Conservation (phyloP, 2,329 filamentous ascomycete species). For the Kalmusia sp. region DNA sequence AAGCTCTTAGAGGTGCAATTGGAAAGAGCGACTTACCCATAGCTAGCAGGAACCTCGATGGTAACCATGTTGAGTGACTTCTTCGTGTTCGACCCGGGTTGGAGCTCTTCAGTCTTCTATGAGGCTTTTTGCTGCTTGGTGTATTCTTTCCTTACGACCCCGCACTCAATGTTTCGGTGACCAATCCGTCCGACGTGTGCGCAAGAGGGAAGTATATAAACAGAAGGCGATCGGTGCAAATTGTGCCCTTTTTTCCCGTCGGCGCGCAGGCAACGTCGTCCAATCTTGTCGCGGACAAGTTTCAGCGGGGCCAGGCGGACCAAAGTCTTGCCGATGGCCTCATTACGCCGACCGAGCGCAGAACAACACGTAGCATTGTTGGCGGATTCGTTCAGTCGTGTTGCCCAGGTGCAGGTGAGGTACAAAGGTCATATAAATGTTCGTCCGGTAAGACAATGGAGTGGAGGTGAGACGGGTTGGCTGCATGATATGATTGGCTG, state of each 20-base stretch:
- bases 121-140: no score
- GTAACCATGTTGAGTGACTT: slow-evolving; percentile 24
- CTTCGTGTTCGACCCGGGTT: background rate
- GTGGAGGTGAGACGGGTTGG: background rate
- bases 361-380: background rate
- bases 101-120: background rate
- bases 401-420: background rate
- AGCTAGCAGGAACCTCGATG: slow-evolving; percentile 33
- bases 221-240: background rate
- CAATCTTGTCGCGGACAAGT: slow-evolving; percentile 26
- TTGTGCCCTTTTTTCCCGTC: background rate
- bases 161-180: background rate
- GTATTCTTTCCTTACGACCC: background rate
- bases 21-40: slow-evolving; percentile 34
- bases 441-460: background rate
- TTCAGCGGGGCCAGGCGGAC: slow-evolving; percentile 27
- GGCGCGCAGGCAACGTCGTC: background rate
- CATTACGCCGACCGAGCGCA: background rate
- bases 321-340: slow-evolving; percentile 20
- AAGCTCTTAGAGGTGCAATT: slow-evolving; percentile 1
- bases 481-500: background rate
- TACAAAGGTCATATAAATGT: background rate
- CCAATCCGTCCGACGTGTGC: background rate
- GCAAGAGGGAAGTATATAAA: background rate
- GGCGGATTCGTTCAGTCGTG: background rate